Evolutionary conservation across 225 moss, liverwort and hornwort species (phyloP).

Genomic region (Pleurozium schreberi): DNA sequence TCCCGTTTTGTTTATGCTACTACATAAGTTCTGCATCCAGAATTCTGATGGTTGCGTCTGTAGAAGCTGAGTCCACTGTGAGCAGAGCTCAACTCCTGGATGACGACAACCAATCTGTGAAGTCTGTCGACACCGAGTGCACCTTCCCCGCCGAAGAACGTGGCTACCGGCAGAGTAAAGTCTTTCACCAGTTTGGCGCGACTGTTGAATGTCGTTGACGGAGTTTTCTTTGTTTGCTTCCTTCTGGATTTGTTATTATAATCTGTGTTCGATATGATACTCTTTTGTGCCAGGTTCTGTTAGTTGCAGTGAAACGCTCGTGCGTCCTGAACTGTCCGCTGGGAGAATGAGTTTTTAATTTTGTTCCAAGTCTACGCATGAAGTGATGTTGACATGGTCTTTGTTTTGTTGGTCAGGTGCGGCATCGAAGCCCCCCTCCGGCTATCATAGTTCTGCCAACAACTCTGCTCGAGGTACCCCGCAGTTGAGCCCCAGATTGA

Average conservation of each 20-base stretch:
- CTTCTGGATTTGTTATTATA: not conserved
- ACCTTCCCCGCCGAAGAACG: constrained; percentile 13
- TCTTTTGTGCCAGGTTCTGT: not conserved
- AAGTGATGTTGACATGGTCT: not conserved
- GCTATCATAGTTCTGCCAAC: constrained; percentile 12
- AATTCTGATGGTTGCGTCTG: not conserved
- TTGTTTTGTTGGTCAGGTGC: not conserved
- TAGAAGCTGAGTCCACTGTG: constrained; percentile 16
- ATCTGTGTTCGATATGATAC: not conserved
- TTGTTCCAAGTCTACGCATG: not conserved
- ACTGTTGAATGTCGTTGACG: not conserved
- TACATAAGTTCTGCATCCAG: no score
- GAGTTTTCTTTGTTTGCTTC: not conserved
- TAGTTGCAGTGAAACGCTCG: not conserved
- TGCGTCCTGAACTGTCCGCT: not conserved
- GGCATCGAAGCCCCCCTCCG: constrained; percentile 14
- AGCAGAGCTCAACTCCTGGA: constrained; percentile 33
- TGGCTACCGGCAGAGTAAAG: constrained; percentile 6
- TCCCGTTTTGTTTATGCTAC: not conserved
- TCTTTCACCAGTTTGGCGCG: not conserved
- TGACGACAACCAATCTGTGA: constrained; percentile 25
- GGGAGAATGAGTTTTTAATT: not conserved
- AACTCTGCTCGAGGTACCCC: constrained; percentile 23
- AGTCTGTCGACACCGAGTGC: constrained; percentile 12
- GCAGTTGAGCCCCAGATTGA: constrained; percentile 36